Conservation (phyloP, 1,284 basidiomycete genomes). For the Puccinia horiana region DNA sequence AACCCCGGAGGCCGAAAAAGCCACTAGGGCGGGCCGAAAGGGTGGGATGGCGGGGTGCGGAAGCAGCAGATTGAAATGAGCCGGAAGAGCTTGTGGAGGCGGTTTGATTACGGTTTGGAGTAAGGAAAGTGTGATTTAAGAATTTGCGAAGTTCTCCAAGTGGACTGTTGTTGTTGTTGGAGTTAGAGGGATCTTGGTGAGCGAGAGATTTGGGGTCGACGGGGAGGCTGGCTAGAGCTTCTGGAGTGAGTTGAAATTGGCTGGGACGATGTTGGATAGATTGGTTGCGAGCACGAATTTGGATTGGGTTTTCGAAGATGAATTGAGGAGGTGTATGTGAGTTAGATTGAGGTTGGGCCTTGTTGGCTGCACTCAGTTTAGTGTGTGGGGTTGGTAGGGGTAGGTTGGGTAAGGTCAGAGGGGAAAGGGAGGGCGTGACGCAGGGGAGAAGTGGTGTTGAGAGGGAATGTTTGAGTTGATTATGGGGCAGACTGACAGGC, state of each 20-base stretch:
- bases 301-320: conserved; percentile 23
- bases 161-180: conserved; percentile 2
- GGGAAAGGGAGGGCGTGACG: background rate
- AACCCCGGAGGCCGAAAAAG: background rate
- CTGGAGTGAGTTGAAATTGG: background rate
- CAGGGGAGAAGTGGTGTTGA: conserved; percentile 25
- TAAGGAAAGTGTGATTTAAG: conserved; percentile 13
- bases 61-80: background rate
- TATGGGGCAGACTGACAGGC: background rate
- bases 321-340: conserved; percentile 24
- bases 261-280: background rate
- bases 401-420: background rate
- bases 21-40: background rate
- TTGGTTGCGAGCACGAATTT: conserved; percentile 27
- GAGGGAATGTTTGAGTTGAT: background rate
- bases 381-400: conserved; percentile 10
- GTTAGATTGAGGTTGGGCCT: conserved; percentile 1
- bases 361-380: conserved; percentile 18
- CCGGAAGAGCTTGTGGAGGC: background rate
- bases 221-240: background rate
- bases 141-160: conserved; percentile 3
- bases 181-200: background rate
- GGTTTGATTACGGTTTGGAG: background rate
- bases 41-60: too few relatives aligned
- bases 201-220: background rate